Base-by-base conservation (phyloP, 2,329 filamentous ascomycete species). In the Aphanocladium album region DNA sequence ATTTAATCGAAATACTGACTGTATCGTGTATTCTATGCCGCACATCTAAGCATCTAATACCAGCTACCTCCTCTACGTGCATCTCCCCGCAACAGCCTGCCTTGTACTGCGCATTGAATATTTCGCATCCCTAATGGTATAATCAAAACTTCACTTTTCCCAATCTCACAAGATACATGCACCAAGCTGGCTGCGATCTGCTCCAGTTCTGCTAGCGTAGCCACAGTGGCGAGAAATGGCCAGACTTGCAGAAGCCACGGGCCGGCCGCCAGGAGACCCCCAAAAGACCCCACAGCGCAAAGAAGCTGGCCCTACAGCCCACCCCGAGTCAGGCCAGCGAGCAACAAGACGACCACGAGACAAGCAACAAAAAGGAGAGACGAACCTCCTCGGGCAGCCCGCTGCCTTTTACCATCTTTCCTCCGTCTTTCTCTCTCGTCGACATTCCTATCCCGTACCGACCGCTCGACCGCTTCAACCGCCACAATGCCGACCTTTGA, bases 401-500 rank as follows among this genome's bases (percentile, higher is more conserved):
- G 19, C 3, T 8, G 39, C 17, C 39, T 23, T 7, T 21, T 39
- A 30, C 33, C 19, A 30, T 21, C 19, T 8, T 16, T 19, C 14
- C 39, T 19, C 8, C 51, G 14, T 1, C 30, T 37, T 43, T 19
- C 19, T 35, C n/a, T n/a, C 6, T 9, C 30, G 25, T 35, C 51
- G 19, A n/a, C 16, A 45, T n/a, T 30, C 30, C 9, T 43, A 33
- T 25, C 14, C 25, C 23, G 41, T 27, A n/a, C 54, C 54, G 6
- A 6, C 12, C 12, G 12, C 6, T 12, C 33, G 12, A 33, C 43
- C 17, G 23, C 51, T n/a, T n/a, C n/a, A n/a, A n/a, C n/a, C 21
- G 49, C 66, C 66, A 67, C 64, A 64, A 79, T 80, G 74, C 69
- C 72, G 53, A 67, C 68, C 64, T 69, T 79, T 60, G 69, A 72